Base-by-base conservation (phyloP, 257 asterid species). In the Eucommia ulmoides region DNA sequence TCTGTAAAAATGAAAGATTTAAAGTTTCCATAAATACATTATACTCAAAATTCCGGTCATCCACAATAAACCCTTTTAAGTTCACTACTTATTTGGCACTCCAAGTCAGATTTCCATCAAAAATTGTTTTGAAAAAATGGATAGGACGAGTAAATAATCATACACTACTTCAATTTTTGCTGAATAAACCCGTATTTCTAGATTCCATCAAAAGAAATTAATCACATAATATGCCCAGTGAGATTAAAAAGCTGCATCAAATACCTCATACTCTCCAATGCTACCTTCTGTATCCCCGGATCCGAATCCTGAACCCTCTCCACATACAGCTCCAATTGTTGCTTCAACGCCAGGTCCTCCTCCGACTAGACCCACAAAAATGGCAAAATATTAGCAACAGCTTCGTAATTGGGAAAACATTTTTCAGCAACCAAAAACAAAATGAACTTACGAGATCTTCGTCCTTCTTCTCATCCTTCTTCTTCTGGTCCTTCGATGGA, bases 401-500 rank as follows among this genome's bases (percentile, higher is more conserved):
- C 38, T 42, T 29, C 45, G 52, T 22, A 21, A 25, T 21, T 19
- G 23, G 22, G 7, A 10, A 26, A 8, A 33, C 6, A n/a, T 35
- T 35, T 35, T 18, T 4, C 44, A 11, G 44, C 44, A 35, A 35
- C 44, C 44, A 35, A 35, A 35, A 1, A 35, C n/a, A 18, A 38
- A 18, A 6, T 15, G 52, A 51, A 68, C 96, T 71, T 63, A 89
- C 98, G 19, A 85, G 98, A 83, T 89, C 96, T 64, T 89, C 96
- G 33, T 89, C 98, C 38, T 85, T 82, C 74, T 84, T 80, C 8
- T 88, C 97, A n/a, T 88, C 94, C 78, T 85, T 86, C 76, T 82
- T 85, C 68, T 85, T 89, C 0, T 51, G 76, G 71, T 87, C 97
- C 61, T 87, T 83, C 2, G 91, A 45, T 18, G 93, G 91, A 7